Evolutionary conservation across 441 rosid species (phyloP), one percentile per base, ranked within the genome.

Genomic region (Adansonia gregorii): DNA sequence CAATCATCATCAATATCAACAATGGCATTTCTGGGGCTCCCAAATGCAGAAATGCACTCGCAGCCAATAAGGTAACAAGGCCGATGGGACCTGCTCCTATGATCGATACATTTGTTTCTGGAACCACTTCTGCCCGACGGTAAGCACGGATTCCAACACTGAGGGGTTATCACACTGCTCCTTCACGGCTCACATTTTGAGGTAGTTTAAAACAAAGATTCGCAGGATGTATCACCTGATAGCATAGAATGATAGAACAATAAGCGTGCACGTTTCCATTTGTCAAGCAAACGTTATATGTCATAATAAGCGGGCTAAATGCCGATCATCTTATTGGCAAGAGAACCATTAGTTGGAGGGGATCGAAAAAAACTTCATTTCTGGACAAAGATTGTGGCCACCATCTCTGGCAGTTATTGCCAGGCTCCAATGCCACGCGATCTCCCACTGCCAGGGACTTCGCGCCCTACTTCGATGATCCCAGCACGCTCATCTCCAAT

Each of bases 401-500:
- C 86, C 89, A 67, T 49, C 76, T 76, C 71, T 84, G 81, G 87
- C 84, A 24, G 59, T 86, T 14, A 27, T 27, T 27, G 35, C 35
- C 2, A 27, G 35, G 35, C 35, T 27, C 35, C 35, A 84, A 63
- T 0, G 82, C 89, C 17, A 86, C 83, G 0, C 76, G 70, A 69
- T 86, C 86, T 8, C 87, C 89, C 0, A 64, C 64, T 12, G 68
- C 82, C 10, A 86, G 64, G 43, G 78, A 76, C 86, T 41, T 79
- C 82, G 61, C 82, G 78, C 70, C 89, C 89, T 2, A 81, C 81
- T 76, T 84, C 86, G 14, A 86, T 35, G 80, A 84, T 76, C 67
- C 86, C 86, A 72, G 87, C 86, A 64, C 86, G 81, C 78, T 86
- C 89, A 54, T 86, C 87, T 19, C 87, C 85, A 3, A 83, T 79